phyloP scores from a whole-genome alignment of 768 basidiomycete genomes.

The Tephrocybe sp. region DNA sequence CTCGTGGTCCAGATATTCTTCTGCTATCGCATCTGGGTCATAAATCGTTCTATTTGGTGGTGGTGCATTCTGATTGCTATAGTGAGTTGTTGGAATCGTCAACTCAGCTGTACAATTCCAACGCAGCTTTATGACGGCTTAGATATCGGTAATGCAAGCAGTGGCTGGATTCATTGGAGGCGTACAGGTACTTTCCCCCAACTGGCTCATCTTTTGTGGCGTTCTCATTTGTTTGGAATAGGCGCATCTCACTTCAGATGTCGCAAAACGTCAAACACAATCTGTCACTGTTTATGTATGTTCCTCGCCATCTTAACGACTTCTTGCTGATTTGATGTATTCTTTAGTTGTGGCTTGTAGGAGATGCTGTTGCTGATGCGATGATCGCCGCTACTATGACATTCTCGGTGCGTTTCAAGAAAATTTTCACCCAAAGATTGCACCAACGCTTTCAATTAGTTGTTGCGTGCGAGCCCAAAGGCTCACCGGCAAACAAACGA shows the following conservation, averaged over 20 bases:
- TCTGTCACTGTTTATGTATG: not conserved
- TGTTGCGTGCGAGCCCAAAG: not conserved
- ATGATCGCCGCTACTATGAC: constrained; percentile 7
- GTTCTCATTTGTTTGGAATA: not conserved
- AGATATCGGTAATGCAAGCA: constrained; percentile 2
- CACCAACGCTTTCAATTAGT: not conserved
- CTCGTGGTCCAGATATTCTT: constrained; percentile 15
- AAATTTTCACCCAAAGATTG: not conserved
- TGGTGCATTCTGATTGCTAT: constrained; percentile 6
- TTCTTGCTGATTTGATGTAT: not conserved
- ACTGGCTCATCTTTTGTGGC: not conserved
- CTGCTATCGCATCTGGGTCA: constrained; percentile 16
- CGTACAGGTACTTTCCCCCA: not conserved
- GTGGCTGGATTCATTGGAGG: constrained; percentile 9
- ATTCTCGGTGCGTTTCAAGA: not conserved
- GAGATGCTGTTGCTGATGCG: constrained; percentile 4
- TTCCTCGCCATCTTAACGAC: not conserved
- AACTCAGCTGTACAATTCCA: not conserved
- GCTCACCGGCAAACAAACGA: constrained; percentile 8
- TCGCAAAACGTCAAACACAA: constrained; percentile 4
- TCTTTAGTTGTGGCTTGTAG: constrained; percentile 1
- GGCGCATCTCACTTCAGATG: constrained; percentile 4
- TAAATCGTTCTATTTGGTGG: constrained; percentile 9
- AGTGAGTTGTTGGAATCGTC: not conserved
- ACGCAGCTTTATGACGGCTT: not conserved